phyloP scores from a whole-genome alignment of 176 grass and related monocot species.

The bread wheat (Triticum aestivum) region IWGSC_CS_RefSeq_v2.1 NC_057798.1:659466331-659466830 shows the following conservation, averaged over 20 bases:
- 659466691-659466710: background rate
- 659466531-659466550: background rate
- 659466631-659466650: conserved; percentile 2
- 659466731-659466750: background rate
- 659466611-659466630: conserved; percentile 6
- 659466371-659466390: conserved; percentile 34
- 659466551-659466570: background rate
- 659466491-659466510: background rate
- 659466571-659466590: conserved; percentile 49
- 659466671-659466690: conserved; percentile 11
- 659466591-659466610: conserved; percentile 51
- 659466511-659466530: background rate
- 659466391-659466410: background rate
- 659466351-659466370: conserved; percentile 36
- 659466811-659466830: conserved; percentile 10
- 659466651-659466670: background rate
- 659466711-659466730: conserved; percentile 32
- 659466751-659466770: background rate
- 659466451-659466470: conserved; percentile 35
- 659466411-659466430: conserved; percentile 24
- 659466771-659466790: conserved; percentile 9
- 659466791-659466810: background rate
- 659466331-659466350: conserved; percentile 25
- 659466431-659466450: conserved; percentile 27
- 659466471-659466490: conserved; percentile 49